These are phyloP conservation scores for Globisporangium radiosum DNA, from an alignment of 352 stramenopile species.

Conservation along the genomic window DNA sequence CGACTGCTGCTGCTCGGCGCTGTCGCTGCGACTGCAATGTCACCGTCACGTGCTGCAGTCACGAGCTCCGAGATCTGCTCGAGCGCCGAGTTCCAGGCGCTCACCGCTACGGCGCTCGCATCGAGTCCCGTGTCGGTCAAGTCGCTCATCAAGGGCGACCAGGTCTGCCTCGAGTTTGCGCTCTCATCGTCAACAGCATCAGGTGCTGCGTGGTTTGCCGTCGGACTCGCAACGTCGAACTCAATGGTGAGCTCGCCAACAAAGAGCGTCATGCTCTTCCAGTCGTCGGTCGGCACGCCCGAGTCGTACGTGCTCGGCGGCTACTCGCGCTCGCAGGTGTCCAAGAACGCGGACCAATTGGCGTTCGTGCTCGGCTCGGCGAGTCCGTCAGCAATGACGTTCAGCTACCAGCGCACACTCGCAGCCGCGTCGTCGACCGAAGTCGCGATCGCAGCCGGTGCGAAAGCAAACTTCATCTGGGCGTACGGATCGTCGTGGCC, in stretches of 20 bases:
- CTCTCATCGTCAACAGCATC: slow-evolving; percentile 26
- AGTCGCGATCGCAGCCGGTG: slow-evolving; percentile 34
- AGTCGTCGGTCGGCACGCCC: slow-evolving; percentile 26
- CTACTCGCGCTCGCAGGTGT: slow-evolving; percentile 36
- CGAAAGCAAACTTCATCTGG: slow-evolving; percentile 52
- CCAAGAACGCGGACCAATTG: slow-evolving; percentile 30
- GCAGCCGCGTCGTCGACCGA: slow-evolving; percentile 36
- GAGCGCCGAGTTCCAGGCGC: slow-evolving; percentile 43
- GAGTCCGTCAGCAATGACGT: slow-evolving; percentile 38
- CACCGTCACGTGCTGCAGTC: slow-evolving; percentile 3
- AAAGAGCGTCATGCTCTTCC: slow-evolving; percentile 73
- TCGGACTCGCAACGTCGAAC: slow-evolving; percentile 34
- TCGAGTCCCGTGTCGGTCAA: slow-evolving; percentile 56
- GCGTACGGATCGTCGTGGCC: slow-evolving; percentile 63
- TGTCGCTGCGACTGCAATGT: neutral
- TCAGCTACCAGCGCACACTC: slow-evolving; percentile 67
- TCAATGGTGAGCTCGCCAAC: slow-evolving; percentile 65
- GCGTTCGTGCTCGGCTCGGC: slow-evolving; percentile 34
- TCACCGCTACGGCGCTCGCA: slow-evolving; percentile 37
- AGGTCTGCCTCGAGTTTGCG: slow-evolving; percentile 65
- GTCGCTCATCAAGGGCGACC: slow-evolving; percentile 41
- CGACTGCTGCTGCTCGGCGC: neutral
- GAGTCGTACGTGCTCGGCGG: slow-evolving; percentile 42
- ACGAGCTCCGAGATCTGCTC: slow-evolving; percentile 42
- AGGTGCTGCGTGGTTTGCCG: slow-evolving; percentile 50